Percentiles rank a stretch among this genome's conserved stretches.
Evolutionary conservation across 2,329 filamentous ascomycete genomes (phyloP).

Genomic region (Drechslerella stenobrocha): DNA sequence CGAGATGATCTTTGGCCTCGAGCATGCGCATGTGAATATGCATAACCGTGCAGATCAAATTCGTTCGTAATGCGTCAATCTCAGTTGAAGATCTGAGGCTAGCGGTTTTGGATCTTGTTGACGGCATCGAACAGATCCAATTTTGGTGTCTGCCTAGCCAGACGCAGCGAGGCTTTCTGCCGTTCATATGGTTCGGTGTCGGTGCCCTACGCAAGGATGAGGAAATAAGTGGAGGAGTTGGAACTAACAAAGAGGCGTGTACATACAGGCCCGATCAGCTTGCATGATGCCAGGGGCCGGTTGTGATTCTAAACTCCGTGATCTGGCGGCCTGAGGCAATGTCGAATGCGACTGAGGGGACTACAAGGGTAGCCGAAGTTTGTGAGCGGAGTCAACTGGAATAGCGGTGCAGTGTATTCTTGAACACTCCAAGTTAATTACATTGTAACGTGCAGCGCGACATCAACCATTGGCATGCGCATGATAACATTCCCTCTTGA

Average conservation of each 20-base stretch:
- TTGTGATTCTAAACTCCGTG: conserved; percentile 37
- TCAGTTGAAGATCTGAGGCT: conserved; percentile 11
- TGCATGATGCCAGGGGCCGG: conserved; percentile 1
- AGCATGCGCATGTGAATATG: conserved; percentile 28
- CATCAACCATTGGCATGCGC: no score
- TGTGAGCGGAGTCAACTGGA: not conserved
- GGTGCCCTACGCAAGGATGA: no score
- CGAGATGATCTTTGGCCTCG: conserved; percentile 12
- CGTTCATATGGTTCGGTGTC: no score
- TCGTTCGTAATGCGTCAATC: conserved; percentile 1
- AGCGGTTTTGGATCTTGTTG: conserved; percentile 3
- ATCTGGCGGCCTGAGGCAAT: conserved; percentile 5
- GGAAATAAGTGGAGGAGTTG: no score
- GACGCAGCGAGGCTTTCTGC: not conserved
- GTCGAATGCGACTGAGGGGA: not conserved
- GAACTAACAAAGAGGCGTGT: no score
- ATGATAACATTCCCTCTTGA: no score
- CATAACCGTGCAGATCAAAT: conserved; percentile 6
- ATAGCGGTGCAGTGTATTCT: no score
- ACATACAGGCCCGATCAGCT: no score
- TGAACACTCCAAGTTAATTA: no score
- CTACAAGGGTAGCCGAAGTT: conserved; percentile 6
- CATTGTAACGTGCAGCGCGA: no score
- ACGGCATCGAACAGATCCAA: conserved; percentile 12
- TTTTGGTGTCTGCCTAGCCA: conserved; percentile 11